Percentiles rank a stretch among this genome's conserved stretches.
Evolutionary conservation across 805 yeast genomes (phyloP).

Genomic region (Saturnispora diversa): DNA sequence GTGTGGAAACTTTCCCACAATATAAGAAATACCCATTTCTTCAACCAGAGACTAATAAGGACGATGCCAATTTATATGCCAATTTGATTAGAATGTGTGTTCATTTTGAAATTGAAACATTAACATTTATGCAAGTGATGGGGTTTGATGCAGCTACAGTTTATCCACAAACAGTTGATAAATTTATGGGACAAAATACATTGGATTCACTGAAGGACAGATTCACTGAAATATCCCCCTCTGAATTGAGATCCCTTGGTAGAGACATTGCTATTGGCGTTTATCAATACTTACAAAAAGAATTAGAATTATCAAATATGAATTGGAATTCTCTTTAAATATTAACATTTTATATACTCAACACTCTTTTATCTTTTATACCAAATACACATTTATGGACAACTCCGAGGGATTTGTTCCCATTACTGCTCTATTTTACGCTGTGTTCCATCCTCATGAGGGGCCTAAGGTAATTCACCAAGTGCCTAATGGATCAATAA

Average conservation of each 20-base stretch:
- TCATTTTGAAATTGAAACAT: constrained; percentile 17
- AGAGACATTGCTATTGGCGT: neutral
- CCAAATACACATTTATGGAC: no score
- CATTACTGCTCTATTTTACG: constrained; percentile 80
- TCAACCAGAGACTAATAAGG: constrained; percentile 9
- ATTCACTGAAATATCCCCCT: neutral
- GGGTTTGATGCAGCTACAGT: constrained; percentile 12
- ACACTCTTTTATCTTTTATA: neutral
- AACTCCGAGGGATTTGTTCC: constrained; percentile 65
- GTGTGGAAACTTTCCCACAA: constrained; percentile 12
- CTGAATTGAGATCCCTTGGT: neutral
- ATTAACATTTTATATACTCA: neutral
- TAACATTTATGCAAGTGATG: constrained; percentile 14
- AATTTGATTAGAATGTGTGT: constrained; percentile 14
- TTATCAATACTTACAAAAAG: neutral
- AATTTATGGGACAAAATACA: constrained; percentile 3
- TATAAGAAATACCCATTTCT: constrained; percentile 10
- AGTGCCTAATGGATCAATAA: constrained; percentile 72
- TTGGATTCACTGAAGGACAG: neutral
- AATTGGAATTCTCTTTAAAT: constrained; percentile 3
- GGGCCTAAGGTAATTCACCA: constrained; percentile 90
- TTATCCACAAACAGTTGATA: constrained; percentile 10
- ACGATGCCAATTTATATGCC: constrained; percentile 11
- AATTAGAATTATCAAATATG: constrained; percentile 11
- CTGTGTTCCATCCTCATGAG: constrained; percentile 91